phyloP scores from a whole-genome alignment of 2,329 filamentous ascomycete species.

The Stachybotrys echinatus region DNA sequence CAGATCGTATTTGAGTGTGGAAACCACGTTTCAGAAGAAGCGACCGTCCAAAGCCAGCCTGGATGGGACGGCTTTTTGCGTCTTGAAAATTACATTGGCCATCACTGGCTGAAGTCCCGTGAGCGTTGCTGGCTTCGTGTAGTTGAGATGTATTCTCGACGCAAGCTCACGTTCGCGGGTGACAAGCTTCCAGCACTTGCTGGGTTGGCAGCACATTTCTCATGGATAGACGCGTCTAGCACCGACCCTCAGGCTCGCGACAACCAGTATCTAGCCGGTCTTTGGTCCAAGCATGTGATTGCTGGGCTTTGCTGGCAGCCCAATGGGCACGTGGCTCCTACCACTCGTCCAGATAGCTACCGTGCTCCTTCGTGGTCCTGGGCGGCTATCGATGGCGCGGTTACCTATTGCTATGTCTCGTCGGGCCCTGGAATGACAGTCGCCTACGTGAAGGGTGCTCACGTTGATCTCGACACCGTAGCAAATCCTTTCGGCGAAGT shows the following conservation, averaged over 20 bases:
- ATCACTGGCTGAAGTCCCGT: too few relatives aligned
- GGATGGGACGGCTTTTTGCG: too few relatives aligned
- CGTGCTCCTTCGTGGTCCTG: background rate
- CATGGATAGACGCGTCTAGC: background rate
- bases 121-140: too few relatives aligned
- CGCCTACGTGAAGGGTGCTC: background rate
- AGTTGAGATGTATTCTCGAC: background rate
- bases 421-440: background rate
- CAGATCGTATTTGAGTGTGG: background rate
- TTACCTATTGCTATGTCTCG: background rate
- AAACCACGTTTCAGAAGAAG: background rate
- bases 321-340: background rate
- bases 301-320: background rate
- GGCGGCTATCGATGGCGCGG: background rate
- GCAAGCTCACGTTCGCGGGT: background rate
- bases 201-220: background rate
- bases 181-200: background rate
- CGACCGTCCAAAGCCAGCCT: background rate
- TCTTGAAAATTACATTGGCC: too few relatives aligned
- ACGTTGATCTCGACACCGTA: background rate
- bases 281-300: background rate
- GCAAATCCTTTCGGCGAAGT: background rate
- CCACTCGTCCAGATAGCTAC: background rate
- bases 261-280: background rate
- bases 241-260: background rate